Evolutionary conservation across 108 stramenopile genomes (phyloP).

Genomic region (Conticribra guillardii): DNA sequence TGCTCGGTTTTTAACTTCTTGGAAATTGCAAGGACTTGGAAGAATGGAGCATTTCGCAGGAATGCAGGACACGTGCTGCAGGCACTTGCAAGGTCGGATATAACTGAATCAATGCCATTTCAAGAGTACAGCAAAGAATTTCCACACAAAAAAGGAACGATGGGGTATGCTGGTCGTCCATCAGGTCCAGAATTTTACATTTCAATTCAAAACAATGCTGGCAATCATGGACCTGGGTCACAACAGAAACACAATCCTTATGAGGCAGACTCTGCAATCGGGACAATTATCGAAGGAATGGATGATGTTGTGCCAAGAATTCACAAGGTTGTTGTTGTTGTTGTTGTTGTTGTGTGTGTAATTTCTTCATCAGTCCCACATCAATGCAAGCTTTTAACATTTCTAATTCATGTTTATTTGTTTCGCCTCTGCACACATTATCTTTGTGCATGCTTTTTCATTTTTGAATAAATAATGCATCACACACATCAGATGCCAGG

Average conservation of each 20-base stretch:
- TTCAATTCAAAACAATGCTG: constrained; percentile 71
- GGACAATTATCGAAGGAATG: constrained; percentile 72
- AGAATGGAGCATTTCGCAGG: constrained; percentile 80
- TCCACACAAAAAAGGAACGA: constrained; percentile 80
- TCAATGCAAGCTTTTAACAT: too few species aligned
- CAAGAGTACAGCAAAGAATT: constrained; percentile 82
- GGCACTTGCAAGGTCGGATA: constrained; percentile 46
- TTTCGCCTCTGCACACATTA: too few species aligned
- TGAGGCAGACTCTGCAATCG: constrained; percentile 93
- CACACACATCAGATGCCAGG: constrained; percentile 62
- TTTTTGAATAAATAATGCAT: too few species aligned
- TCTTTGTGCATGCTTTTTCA: too few species aligned
- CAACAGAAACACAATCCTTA: constrained; percentile 86
- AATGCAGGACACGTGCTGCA: constrained; percentile 87
- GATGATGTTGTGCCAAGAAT: constrained; percentile 63
- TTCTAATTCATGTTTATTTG: too few species aligned
- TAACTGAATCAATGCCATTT: constrained; percentile 71
- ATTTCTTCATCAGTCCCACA: too few species aligned
- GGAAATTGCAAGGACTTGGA: constrained; percentile 72
- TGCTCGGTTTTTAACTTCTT: neutral
- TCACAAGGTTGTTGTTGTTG: too few species aligned
- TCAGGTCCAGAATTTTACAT: constrained; percentile 86
- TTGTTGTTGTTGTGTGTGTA: too few species aligned
- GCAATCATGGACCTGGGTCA: constrained; percentile 82
- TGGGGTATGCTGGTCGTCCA: constrained; percentile 90